Percentiles rank a stretch among this genome's conserved stretches.
Conservation (phyloP, 305 asterid genomes). For the Fraxinus sp. region DNA sequence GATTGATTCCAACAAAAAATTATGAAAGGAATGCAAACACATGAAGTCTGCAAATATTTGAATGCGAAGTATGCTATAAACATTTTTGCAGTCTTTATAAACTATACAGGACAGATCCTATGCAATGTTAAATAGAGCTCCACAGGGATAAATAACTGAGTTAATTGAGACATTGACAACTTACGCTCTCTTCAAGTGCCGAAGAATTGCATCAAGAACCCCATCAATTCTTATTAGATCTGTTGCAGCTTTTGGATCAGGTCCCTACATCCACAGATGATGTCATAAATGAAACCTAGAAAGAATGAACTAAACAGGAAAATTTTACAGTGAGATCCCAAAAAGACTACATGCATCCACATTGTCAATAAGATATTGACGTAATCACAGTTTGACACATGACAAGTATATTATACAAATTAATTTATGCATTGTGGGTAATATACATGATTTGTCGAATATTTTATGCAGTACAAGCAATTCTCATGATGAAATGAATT, state of each 20-base stretch:
- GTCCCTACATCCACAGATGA: slow-evolving; percentile 64
- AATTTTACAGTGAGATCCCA: not conserved
- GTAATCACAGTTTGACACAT: not conserved
- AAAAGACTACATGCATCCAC: not conserved
- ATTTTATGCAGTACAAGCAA: not conserved
- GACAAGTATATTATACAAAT: not conserved
- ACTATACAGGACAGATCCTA: not conserved
- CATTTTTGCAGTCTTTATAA: not conserved
- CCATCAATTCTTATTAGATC: slow-evolving; percentile 79
- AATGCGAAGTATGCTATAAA: not conserved
- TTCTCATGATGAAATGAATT: not conserved
- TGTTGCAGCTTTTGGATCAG: slow-evolving; percentile 73
- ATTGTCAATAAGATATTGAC: slow-evolving; percentile 6
- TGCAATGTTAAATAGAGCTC: slow-evolving; percentile 16
- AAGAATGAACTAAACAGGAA: slow-evolving; percentile 4
- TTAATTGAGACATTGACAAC: slow-evolving; percentile 24
- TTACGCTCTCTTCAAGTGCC: slow-evolving; percentile 82
- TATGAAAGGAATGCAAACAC: not conserved
- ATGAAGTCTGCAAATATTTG: not conserved
- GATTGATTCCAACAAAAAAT: slow-evolving; percentile 2
- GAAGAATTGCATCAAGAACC: slow-evolving; percentile 69
- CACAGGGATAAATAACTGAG: slow-evolving; percentile 3
- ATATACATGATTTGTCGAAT: not conserved
- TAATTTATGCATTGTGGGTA: not conserved
- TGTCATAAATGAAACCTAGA: slow-evolving; percentile 19